Evolutionary conservation across 1,284 basidiomycete species (phyloP), one percentile per base, ranked within the genome.

Genomic region (Irpex lacteus): DNA sequence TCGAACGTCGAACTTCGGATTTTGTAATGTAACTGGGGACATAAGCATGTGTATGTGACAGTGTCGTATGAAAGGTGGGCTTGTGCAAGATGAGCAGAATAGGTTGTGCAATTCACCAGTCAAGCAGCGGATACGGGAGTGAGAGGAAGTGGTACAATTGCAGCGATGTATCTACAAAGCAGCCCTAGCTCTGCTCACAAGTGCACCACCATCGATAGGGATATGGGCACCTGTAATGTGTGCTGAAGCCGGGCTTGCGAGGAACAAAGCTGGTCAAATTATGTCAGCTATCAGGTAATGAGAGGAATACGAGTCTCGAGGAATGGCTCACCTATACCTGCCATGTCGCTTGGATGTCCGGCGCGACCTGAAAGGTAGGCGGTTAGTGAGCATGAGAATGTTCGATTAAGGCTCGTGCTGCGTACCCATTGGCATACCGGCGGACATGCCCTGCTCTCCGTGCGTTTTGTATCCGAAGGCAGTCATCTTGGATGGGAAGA

Each of bases 401-500:
- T 36, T 32, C 6, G 11, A 9, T n/a, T 4, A 59, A 19, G 58
- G 38, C 15, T 13, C 5, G 52, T 15, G 54, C 13, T 19, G 68
- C 76, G n/a, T 70, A 86, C 89, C 89, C 70, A 84, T 86, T 5
- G 90, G 90, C 68, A 90, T 87, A 5, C 71, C 72, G 0, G 75
- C 71, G 26, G 77, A 78, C 65, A 92, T 82, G 2, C 68, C 75
- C n/a, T 85, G 82, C 57, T 83, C 84, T 4, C 87, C 85, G 11
- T 77, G 76, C 37, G 78, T 81, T 70, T 87, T 84, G 70, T 94
- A 80, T 3, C 88, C 91, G 62, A 82, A 94, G 0, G 89, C 85
- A 0, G 94, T 96, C 94, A 96, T 96, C 75, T 90, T 92, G 61
- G 90, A 91, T 0, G 91, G 92, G 78, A 94, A 95, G 15, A 94